Percentiles rank a stretch among this genome's conserved stretches.
Conservation (phyloP, 2,329 filamentous ascomycete genomes). For the Ceratocystis smalleyi region DNA sequence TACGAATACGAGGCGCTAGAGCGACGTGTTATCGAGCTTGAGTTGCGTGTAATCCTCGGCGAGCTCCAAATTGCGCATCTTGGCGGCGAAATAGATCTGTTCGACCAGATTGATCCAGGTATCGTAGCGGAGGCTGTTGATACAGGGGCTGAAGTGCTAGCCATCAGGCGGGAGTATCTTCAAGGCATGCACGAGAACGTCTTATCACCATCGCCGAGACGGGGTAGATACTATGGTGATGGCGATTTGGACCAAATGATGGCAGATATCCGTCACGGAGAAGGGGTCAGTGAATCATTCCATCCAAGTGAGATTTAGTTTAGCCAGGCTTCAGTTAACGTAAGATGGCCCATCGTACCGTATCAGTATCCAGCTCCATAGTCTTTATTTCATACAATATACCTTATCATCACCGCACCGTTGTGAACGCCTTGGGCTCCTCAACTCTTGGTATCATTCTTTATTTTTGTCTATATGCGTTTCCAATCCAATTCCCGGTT, state of each 20-base stretch:
- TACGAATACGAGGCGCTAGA: neutral
- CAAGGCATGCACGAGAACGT: neutral
- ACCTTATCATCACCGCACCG: neutral
- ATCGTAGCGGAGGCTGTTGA: neutral
- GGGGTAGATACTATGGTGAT: no score
- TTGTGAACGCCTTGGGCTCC: neutral
- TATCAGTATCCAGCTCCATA: neutral
- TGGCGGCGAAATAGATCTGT: neutral
- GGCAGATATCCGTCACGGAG: neutral
- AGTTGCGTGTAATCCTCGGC: neutral
- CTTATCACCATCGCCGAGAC: neutral
- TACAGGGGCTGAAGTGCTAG: neutral
- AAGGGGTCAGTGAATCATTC: neutral
- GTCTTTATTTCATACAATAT: neutral
- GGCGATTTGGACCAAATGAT: neutral
- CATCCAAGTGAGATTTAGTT: neutral
- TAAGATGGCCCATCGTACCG: neutral
- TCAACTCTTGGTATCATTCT: neutral
- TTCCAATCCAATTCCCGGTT: neutral
- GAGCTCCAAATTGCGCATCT: constrained; percentile 5
- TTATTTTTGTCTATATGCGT: constrained; percentile 1
- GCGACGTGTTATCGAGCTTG: constrained; percentile 2
- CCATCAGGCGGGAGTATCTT: neutral
- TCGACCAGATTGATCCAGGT: constrained; percentile 5
- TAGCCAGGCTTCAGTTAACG: neutral